Conservation (phyloP, 2,329 filamentous ascomycete genomes). For the Fusarium penzigii region DNA sequence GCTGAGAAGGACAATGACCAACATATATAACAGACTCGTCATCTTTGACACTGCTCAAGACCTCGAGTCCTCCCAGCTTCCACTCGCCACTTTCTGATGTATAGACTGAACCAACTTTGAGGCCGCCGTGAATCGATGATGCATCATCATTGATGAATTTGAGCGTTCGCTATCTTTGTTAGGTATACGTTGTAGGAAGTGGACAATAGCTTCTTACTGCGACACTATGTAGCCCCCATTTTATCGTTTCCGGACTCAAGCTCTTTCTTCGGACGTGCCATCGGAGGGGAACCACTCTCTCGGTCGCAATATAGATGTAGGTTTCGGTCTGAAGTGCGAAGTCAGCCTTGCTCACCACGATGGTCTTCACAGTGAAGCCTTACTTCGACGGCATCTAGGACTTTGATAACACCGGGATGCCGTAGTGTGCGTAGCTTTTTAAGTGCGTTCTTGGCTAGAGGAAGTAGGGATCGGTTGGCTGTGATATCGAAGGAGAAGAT, state of each 20-base stretch:
- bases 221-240: constrained; percentile 90
- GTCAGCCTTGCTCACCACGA: constrained; percentile 23
- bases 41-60: constrained; percentile 92
- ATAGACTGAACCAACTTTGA: constrained; percentile 85
- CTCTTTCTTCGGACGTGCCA: constrained; percentile 92
- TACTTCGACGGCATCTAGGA: constrained; percentile 92
- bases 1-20: constrained; percentile 10
- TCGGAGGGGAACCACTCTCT: constrained; percentile 80
- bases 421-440: constrained; percentile 91
- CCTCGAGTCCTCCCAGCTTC: constrained; percentile 93
- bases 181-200: constrained; percentile 18
- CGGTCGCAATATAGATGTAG: constrained; percentile 95
- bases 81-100: constrained; percentile 96
- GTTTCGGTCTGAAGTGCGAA: constrained; percentile 71
- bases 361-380: constrained; percentile 2
- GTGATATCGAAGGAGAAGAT: constrained; percentile 94
- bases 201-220: constrained; percentile 57
- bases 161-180: constrained; percentile 68
- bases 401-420: constrained; percentile 92
- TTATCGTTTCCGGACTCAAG: constrained; percentile 86
- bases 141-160: constrained; percentile 97
- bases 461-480: constrained; percentile 76
- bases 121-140: constrained; percentile 83
- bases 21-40: constrained; percentile 92
- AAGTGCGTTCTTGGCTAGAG: constrained; percentile 88